Evolutionary conservation across 192 early-diverging fungal genomes (phyloP).

Genomic region (Kappamyces sp.): DNA sequence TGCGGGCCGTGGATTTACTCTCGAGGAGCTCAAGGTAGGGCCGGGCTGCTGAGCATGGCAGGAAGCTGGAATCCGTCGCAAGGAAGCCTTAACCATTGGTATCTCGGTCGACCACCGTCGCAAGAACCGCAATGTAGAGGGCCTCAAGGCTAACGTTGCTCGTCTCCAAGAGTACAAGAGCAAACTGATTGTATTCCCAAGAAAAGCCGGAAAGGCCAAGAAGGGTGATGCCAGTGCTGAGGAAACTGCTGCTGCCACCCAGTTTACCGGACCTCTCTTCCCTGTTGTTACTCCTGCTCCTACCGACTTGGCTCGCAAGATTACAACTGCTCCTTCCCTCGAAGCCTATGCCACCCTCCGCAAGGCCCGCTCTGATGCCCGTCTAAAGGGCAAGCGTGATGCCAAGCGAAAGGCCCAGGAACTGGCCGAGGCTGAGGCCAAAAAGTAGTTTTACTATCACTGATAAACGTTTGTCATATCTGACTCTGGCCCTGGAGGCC

Average conservation of each 20-base stretch:
- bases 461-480: too few species aligned
- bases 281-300: conserved; percentile 57
- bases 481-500: too few species aligned
- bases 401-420: conserved; percentile 71
- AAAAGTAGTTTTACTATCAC: conserved; percentile 33
- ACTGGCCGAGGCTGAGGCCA: conserved; percentile 80
- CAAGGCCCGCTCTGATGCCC: conserved; percentile 69
- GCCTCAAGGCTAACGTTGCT: conserved; percentile 86
- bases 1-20: conserved; percentile 94
- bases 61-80: conserved; percentile 87
- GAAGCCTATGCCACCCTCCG: conserved; percentile 69
- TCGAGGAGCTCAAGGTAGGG: conserved; percentile 93
- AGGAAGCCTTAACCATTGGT: conserved; percentile 90
- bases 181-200: conserved; percentile 96
- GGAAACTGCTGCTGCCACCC: conserved; percentile 54
- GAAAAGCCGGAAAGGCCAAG: conserved; percentile 86
- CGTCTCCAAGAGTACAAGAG: conserved; percentile 90
- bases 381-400: conserved; percentile 71
- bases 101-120: conserved; percentile 96
- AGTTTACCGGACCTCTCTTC: conserved; percentile 59
- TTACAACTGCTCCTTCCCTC: conserved; percentile 30
- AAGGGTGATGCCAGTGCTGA: conserved; percentile 60
- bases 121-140: conserved; percentile 91
- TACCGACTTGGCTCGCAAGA: conserved; percentile 30
- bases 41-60: conserved; percentile 22